A percentile compares a stretch with the other conserved stretches of the same genome.
Evolutionary conservation across 371 early-diverging fungal genomes (phyloP).

Genomic region (Mortierella sp.): DNA sequence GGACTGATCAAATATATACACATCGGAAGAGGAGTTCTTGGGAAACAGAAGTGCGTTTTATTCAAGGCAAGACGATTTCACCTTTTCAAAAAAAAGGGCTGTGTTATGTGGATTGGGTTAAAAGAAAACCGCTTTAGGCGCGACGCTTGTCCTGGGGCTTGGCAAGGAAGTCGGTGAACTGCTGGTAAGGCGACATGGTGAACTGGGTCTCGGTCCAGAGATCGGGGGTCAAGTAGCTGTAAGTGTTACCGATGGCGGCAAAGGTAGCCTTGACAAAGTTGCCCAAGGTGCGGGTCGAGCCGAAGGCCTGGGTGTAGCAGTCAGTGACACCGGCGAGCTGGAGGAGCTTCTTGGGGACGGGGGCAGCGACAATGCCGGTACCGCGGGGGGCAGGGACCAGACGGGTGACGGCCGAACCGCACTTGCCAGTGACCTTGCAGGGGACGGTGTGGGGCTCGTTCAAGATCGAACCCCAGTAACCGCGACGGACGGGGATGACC

Average conservation of each 20-base stretch:
- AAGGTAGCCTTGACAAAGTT: conserved; percentile 99
- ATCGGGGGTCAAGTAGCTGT: conserved; percentile 98
- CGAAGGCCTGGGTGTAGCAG: conserved; percentile 97
- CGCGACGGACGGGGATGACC: conserved; percentile 98
- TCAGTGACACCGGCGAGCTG: conserved; percentile 99
- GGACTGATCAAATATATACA: background rate
- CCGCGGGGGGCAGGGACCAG: conserved; percentile 99
- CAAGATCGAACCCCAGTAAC: conserved; percentile 98
- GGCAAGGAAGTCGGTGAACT: conserved; percentile 92
- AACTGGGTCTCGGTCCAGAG: conserved; percentile 95
- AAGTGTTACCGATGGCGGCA: conserved; percentile 98
- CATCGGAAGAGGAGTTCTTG: background rate
- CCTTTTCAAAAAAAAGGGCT: conserved; percentile 2
- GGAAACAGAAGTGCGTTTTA: background rate
- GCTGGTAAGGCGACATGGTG: conserved; percentile 94
- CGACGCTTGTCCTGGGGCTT: conserved; percentile 56
- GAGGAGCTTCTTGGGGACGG: conserved; percentile 98
- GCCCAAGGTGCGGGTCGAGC: conserved; percentile 92
- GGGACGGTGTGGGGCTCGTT: conserved; percentile 99
- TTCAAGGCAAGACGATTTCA: background rate
- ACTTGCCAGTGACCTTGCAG: conserved; percentile 99
- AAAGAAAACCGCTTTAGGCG: conserved; percentile 35
- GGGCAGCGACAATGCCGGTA: conserved; percentile 99
- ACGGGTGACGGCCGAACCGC: conserved; percentile 97
- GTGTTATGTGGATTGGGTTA: background rate